A percentile compares a stretch with the other conserved stretches of the same genome.
These are phyloP conservation scores for Pulveroboletus sp. DNA, from an alignment of 768 basidiomycete genomes.

Conservation along the genomic window DNA sequence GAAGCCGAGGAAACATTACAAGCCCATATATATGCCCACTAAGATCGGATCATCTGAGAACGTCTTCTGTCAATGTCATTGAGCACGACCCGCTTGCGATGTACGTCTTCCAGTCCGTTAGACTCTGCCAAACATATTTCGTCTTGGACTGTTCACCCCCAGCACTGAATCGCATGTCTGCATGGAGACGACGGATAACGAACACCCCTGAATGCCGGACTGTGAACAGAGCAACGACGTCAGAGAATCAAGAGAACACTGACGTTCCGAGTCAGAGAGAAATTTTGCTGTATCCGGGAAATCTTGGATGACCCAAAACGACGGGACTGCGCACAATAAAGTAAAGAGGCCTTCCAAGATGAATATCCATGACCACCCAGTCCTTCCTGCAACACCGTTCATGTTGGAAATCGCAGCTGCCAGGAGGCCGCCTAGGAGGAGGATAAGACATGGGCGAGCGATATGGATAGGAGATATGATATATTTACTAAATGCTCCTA, in stretches of 20 bases:
- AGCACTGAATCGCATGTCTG: conserved; percentile 63
- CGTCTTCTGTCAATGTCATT: conserved; percentile 1
- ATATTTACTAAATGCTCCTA: conserved; percentile 65
- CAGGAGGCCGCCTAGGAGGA: conserved; percentile 49
- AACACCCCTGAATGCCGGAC: conserved; percentile 43
- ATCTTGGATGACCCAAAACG: conserved; percentile 73
- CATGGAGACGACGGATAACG: conserved; percentile 58
- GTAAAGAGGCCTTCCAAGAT: conserved; percentile 73
- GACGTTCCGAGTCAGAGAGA: conserved; percentile 58
- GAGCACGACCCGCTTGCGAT: conserved; percentile 47
- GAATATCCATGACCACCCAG: conserved; percentile 70
- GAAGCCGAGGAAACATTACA: conserved; percentile 36
- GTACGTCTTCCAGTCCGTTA: conserved; percentile 73
- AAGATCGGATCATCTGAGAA: background rate
- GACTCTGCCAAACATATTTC: conserved; percentile 54
- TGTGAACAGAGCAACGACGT: background rate
- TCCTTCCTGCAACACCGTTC: conserved; percentile 60
- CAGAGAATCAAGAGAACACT: conserved; percentile 10
- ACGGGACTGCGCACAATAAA: conserved; percentile 49
- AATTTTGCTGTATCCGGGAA: conserved; percentile 76
- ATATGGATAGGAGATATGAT: background rate
- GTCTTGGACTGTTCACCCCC: conserved; percentile 51
- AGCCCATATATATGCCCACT: conserved; percentile 73
- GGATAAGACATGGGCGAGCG: background rate
- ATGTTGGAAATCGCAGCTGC: conserved; percentile 67